Evolutionary conservation across 495 filamentous ascomycete genomes (phyloP).

Genomic region (Neurospora sp.): DNA sequence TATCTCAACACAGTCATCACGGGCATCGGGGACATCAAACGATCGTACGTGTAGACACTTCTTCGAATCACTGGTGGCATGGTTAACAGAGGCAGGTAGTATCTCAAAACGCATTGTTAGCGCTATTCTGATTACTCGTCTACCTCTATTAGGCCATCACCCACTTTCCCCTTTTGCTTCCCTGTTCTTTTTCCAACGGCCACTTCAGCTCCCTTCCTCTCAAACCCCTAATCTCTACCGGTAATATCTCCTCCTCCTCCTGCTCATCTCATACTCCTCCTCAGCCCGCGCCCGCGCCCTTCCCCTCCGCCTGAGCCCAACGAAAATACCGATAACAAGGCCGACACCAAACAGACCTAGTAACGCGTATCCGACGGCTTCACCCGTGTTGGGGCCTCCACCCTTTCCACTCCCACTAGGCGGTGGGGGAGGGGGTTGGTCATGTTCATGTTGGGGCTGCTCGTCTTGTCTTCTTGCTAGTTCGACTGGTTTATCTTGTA

Average conservation of each 20-base stretch:
- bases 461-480: background rate
- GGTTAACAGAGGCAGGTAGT: background rate
- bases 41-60: background rate
- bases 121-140: background rate
- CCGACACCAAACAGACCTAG: background rate
- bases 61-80: too few relatives aligned
- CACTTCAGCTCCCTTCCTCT: too few relatives aligned
- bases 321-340: background rate
- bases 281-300: background rate
- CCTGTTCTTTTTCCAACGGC: too few relatives aligned
- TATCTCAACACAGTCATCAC: background rate
- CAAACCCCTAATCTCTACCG: background rate
- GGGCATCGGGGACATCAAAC: background rate
- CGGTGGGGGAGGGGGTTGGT: background rate
- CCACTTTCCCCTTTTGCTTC: too few relatives aligned
- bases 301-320: background rate
- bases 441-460: background rate
- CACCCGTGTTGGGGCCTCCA: background rate
- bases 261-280: background rate
- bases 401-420: background rate
- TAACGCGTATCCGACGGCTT: background rate
- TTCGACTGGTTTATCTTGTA: too few relatives aligned
- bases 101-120: background rate
- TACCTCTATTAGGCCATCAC: too few relatives aligned
- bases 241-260: background rate